Evolutionary conservation across 2,329 filamentous ascomycete species (phyloP).

Genomic region (Neopestalotiopsis sp.): DNA sequence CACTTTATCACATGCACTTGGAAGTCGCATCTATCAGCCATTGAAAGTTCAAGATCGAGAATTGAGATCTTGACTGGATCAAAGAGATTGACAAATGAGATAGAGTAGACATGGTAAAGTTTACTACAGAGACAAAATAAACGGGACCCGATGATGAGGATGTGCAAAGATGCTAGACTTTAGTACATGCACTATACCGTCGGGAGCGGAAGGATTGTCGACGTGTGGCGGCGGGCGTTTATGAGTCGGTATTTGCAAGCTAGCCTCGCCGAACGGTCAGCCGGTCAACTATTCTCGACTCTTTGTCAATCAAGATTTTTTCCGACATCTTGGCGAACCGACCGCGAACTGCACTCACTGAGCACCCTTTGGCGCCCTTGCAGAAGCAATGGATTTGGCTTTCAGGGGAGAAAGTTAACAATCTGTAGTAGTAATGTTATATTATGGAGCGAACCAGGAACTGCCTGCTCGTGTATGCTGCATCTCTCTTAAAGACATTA

Average conservation of each 20-base stretch:
- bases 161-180: not conserved
- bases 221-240: not conserved
- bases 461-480: conserved; percentile 3
- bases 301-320: not conserved
- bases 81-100: not conserved
- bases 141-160: not conserved
- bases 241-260: not conserved
- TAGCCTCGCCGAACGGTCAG: not conserved
- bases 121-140: not conserved
- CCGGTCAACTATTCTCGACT: not conserved
- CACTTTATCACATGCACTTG: conserved; percentile 2
- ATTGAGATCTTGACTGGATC: not conserved
- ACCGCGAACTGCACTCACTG: not conserved
- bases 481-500: not conserved
- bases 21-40: not conserved
- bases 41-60: not conserved
- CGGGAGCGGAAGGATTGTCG: not conserved
- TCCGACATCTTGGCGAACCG: not conserved
- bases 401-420: not conserved
- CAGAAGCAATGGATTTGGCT: conserved; percentile 2
- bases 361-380: not conserved
- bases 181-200: not conserved
- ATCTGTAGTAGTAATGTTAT: not conserved
- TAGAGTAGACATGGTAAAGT: not conserved
- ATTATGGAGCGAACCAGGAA: not conserved